Base-by-base conservation (phyloP, 2,329 filamentous ascomycete species). In the Magnaporthiopsis incrustans region DNA sequence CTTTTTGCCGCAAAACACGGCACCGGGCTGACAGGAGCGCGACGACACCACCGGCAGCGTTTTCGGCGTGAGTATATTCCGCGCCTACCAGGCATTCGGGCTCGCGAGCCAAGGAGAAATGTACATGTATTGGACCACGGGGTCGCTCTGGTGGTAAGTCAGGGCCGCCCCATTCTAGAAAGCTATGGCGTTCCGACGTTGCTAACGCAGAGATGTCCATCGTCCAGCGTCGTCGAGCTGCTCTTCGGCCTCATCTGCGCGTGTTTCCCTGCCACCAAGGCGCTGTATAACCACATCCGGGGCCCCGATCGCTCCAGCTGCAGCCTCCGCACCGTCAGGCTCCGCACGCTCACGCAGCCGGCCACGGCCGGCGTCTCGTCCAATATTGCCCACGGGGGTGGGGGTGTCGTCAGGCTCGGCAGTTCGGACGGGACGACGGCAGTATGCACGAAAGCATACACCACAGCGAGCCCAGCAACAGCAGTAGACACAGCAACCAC, bases 281-380 rank as follows among this genome's bases (percentile, higher is more conserved):
- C 59, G 5, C 86, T 81, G 67, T 75, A 10, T 8, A 53, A 53
- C 22, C 44, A 53, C 22, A n/a, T 22, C 7, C 22, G 22, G 22
- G n/a, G n/a, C 6, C 4, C 22, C 44, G 22, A 10, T 6, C 22
- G 18, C 44, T 22, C 44, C 44, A 1, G 22, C 44, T 5, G 6
- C 6, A 1, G 1, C 6, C 7, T 53, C 18, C 44, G 44, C 22
- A n/a, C 18, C 18, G 2, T 53, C 2, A 53, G n/a, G 44, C 44
- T 53, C 18, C 44, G 44, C 22, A 53, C 44, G 18, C 44, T 53
- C 44, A 53, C 44, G 44, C 44, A 53, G 44, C 44, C 44, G 8
- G 7, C 44, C 7, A 8, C 44, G 18, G 8, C 8, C 18, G 44
- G 4, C 44, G 10, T 22, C 8, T 8, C 22, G 18, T 53, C 44